Evolutionary conservation across 2,329 filamentous ascomycete genomes (phyloP), one percentile per base, ranked within the genome.

Genomic region (Diaporthe citriasiana): DNA sequence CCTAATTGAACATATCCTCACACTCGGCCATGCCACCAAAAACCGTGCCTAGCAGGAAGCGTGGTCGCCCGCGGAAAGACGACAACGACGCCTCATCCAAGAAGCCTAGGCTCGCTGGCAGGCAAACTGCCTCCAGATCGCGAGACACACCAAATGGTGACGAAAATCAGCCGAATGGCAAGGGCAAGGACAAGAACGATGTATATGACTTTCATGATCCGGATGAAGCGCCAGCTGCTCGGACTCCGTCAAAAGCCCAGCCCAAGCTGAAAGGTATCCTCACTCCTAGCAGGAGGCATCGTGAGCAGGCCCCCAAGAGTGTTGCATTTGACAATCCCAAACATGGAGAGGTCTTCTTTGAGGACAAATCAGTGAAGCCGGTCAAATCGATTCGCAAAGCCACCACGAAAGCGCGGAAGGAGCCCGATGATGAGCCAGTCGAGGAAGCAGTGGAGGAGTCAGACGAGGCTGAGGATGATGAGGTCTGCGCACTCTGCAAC

Each of bases 401-500:
- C 9, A 30, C 55, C 17, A 75, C 70, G 30, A 77, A 75, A 22
- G 4, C 68, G 38, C 13, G 76, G 74, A 72, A 33, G 50, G 56
- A 51, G 33, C 56, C 47, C 0, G 35, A 76, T 25, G 22, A 70
- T 55, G 63, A 77, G 33, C 42, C 70, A 2, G 71, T 72, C 9
- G 66, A 69, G 7, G 69, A 78, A 15, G 57, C 71, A 35, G 78
- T 76, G 27, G 80, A 79, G 2, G 78, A 84, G 76, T 78, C 80
- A 15, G 78, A 81, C 25, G 82, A 83, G 15, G 81, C 80, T 13
- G 83, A 84, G 4, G 87, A 90, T 57, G 89, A 90, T 25, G 88
- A 90, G 72, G 84, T 89, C 0, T 93, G 91, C 77, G 84, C 82
- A 25, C 85, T 92, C 47, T 93, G 91, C 79, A 84, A 83, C 50